Percentiles rank a stretch among this genome's conserved stretches.
These are phyloP conservation scores for Leishmania amazonensis DNA, from an alignment of 208 protist species.

Conservation along the genomic window DNA sequence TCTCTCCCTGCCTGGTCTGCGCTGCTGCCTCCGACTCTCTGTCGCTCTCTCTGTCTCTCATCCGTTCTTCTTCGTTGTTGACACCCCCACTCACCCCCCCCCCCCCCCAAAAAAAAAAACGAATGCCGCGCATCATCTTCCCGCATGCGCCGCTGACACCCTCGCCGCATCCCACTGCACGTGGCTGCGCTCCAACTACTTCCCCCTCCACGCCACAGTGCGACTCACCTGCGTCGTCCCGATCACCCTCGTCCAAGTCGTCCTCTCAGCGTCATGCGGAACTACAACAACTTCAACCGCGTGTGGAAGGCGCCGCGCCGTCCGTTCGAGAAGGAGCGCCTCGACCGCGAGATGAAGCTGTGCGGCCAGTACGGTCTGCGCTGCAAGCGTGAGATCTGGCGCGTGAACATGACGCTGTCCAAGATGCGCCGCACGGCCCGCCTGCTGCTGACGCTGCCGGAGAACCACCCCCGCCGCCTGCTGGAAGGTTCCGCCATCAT, in stretches of 20 bases:
- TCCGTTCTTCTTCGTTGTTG: background rate
- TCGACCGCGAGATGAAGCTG: constrained; percentile 99
- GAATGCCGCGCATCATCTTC: background rate
- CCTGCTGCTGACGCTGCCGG: constrained; percentile 99
- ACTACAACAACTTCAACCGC: constrained; percentile 97
- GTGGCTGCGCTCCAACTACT: background rate
- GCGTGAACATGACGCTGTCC: constrained; percentile 97
- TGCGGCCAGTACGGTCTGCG: constrained; percentile 99
- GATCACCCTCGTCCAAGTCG: background rate
- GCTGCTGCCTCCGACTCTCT: background rate
- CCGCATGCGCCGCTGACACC: background rate
- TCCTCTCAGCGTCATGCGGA: constrained; percentile 62
- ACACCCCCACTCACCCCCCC: background rate
- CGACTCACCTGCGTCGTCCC: background rate
- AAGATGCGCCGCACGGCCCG: constrained; percentile 99
- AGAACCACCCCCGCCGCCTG: constrained; percentile 96
- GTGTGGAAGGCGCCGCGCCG: constrained; percentile 97
- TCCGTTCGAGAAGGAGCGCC: constrained; percentile 99
- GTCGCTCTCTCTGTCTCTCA: background rate
- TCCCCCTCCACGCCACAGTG: background rate
- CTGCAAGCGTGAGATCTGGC: constrained; percentile 99
- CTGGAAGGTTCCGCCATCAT: constrained; percentile 99
- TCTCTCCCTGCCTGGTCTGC: background rate
- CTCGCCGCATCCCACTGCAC: background rate
- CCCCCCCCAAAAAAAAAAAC: background rate